Base-by-base conservation (phyloP, 1,284 basidiomycete species). In the Irpex sp. region DNA sequence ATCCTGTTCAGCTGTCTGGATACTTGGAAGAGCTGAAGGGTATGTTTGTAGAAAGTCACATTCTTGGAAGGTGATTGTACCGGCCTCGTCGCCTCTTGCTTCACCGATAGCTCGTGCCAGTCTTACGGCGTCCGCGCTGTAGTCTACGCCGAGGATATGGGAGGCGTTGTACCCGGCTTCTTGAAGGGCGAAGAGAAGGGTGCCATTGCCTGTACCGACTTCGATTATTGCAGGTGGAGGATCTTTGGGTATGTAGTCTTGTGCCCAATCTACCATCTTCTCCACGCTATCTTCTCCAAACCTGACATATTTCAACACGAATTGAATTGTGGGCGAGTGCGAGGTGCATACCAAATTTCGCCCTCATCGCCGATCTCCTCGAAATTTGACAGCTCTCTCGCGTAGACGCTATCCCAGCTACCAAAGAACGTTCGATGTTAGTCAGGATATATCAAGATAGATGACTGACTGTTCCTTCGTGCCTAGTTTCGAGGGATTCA, bases 191-290 rank as follows among this genome's bases (percentile, higher is more conserved):
- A 95, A 89, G 4, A 94, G 81, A 9, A 96, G 78, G 5, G 89
- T 85, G n/a, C 94, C 94, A 68, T 96, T 96, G 1, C 94, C 93
- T 62, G 86, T 88, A 17, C 94, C 94, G 54, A 96, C 80, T 71
- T 93, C 92, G 49, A 93, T 80, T 35, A 90, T 79, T 17, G 72
- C 78, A 7, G 85, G 81, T 6, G 72, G 76, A 4, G 83, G 78
- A 19, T 77, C 71, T 6, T 74, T 67, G 3, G 87, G 83, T 31
- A 84, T 74, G 66, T 89, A 75, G 51, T 82, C 76, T 43, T 78
- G 62, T 0, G 77, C 76, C 90, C 90, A 92, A 21, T 85, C 78
- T 13, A 89, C 85, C 92, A 95, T 95, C 67, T 93, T 92, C 68
- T 89, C 84, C 0, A 92, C 84, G 26, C 86, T 87, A 65, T 94